Percentiles rank a stretch among this genome's conserved stretches.
Evolutionary conservation across 495 filamentous ascomycete genomes (phyloP).

Genomic region (Talaromyces trachyspermus): DNA sequence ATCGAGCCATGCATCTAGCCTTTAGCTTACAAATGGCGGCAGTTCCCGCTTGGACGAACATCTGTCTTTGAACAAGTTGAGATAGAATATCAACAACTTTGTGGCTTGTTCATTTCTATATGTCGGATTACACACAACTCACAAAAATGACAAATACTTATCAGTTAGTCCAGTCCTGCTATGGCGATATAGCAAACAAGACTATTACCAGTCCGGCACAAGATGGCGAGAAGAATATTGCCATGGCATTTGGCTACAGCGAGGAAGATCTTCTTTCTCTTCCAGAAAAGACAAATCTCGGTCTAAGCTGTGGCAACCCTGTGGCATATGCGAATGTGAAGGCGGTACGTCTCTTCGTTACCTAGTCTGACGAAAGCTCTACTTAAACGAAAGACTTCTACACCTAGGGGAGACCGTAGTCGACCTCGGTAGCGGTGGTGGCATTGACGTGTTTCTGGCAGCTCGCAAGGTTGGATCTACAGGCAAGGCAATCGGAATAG

Average conservation of each 20-base stretch:
- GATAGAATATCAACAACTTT: background rate
- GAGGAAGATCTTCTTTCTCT: conserved; percentile 44
- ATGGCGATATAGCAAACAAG: conserved; percentile 4
- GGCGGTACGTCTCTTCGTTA: conserved; percentile 24
- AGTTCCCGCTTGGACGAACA: background rate
- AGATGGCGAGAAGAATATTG: conserved; percentile 34
- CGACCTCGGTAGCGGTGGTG: conserved; percentile 56
- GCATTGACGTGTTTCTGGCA: conserved; percentile 59
- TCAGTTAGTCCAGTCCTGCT: background rate
- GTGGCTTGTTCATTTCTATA: background rate
- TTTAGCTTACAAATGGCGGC: background rate
- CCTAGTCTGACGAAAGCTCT: background rate
- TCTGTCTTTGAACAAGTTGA: background rate
- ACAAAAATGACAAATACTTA: background rate
- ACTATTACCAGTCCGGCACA: background rate
- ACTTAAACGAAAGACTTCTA: conserved; percentile 2
- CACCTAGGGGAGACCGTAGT: conserved; percentile 52
- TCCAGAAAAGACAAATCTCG: conserved; percentile 53
- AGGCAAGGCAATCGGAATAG: conserved; percentile 54
- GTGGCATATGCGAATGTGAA: conserved; percentile 45
- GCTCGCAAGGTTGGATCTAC: conserved; percentile 45
- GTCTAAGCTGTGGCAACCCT: conserved; percentile 63
- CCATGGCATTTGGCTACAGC: conserved; percentile 54
- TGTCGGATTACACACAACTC: background rate
- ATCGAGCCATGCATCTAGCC: background rate